Conservation (phyloP, 2,329 filamentous ascomycete genomes). For the Drechmeria coniospora region DNA sequence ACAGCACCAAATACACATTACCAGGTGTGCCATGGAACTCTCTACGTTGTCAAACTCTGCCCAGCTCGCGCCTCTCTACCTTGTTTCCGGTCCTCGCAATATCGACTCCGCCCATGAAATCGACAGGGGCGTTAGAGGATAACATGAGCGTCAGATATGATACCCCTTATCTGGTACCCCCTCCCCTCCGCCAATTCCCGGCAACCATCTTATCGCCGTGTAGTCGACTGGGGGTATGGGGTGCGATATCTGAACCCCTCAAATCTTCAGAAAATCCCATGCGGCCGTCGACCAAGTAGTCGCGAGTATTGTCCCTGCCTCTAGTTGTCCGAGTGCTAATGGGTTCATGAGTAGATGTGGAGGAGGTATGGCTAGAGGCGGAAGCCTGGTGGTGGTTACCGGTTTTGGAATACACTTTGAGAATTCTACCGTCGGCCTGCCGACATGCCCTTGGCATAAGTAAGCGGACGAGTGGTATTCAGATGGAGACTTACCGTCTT, state of each 20-base stretch:
- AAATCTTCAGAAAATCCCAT: conserved; percentile 38
- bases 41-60: no score
- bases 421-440: conserved; percentile 57
- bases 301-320: conserved; percentile 13
- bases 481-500: conserved; percentile 50
- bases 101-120: no score
- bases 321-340: conserved; percentile 14
- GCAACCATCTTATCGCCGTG: conserved; percentile 35
- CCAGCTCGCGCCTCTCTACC: no score
- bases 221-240: conserved; percentile 19
- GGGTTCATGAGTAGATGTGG: conserved; percentile 15
- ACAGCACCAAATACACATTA: no score
- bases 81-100: no score
- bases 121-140: no score
- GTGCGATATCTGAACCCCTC: conserved; percentile 16
- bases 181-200: conserved; percentile 12
- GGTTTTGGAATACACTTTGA: conserved; percentile 58
- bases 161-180: conserved; percentile 10
- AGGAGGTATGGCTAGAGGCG: conserved; percentile 12
- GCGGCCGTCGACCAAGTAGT: conserved; percentile 35
- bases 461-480: no score
- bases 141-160: no score
- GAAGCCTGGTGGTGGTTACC: conserved; percentile 22
- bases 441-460: no score
- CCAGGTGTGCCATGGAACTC: no score